A percentile compares a stretch with the other conserved stretches of the same genome.
Evolutionary conservation across 2,329 filamentous ascomycete species (phyloP).

Genomic region (Geosmithia morbida): DNA sequence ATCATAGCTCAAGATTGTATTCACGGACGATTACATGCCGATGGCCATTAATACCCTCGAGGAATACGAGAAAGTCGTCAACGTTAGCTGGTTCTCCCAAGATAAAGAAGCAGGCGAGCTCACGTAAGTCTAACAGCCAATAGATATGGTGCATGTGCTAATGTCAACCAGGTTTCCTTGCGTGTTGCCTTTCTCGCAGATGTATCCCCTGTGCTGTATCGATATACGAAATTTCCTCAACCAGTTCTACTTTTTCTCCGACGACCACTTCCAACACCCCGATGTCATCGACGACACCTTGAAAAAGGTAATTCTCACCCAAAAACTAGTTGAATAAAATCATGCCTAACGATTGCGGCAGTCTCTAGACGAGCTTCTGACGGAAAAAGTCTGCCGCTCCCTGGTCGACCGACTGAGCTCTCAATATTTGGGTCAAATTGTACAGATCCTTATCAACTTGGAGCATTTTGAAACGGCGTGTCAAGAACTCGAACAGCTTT

Average conservation of each 20-base stretch:
- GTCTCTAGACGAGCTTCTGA: conserved; percentile 91
- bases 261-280: conserved; percentile 88
- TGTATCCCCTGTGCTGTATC: conserved; percentile 98
- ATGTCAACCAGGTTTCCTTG: conserved; percentile 58
- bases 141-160: background rate
- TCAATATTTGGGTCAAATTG: conserved; percentile 93
- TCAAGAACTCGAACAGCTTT: conserved; percentile 70
- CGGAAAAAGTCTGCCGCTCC: conserved; percentile 79
- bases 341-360: conserved; percentile 15
- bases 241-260: conserved; percentile 95
- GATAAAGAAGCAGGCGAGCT: conserved; percentile 65
- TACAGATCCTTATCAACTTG: conserved; percentile 94
- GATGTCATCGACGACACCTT: conserved; percentile 84
- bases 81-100: conserved; percentile 89
- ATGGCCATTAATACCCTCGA: conserved; percentile 88
- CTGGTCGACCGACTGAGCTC: conserved; percentile 79
- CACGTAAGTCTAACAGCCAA: conserved; percentile 33
- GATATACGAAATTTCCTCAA: conserved; percentile 96
- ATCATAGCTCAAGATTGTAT: conserved; percentile 37
- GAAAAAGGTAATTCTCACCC: conserved; percentile 42
- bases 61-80: conserved; percentile 91
- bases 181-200: conserved; percentile 94
- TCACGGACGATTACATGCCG: conserved; percentile 99
- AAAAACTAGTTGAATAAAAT: background rate
- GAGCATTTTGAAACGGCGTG: conserved; percentile 95